Evolutionary conservation across 169 alveolate genomes (phyloP), one percentile per base, ranked within the genome.

Genomic region (Cryptosporidium meleagridis): DNA sequence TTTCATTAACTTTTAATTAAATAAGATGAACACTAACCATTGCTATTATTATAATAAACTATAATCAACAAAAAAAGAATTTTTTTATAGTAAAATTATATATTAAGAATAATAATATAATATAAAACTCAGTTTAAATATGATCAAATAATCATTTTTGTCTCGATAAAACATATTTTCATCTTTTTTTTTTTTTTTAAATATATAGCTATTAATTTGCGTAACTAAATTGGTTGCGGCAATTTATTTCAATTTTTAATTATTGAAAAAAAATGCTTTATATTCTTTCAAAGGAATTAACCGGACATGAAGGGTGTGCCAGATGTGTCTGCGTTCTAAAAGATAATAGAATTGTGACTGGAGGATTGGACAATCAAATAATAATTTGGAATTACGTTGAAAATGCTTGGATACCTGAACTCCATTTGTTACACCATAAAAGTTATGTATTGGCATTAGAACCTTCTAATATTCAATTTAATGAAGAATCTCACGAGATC

Each of bases 321-420:
- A 67, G 89, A 29, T 80, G 80, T 44, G 51, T 80, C 14, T 80
- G 89, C 29, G 65, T 80, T 23, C 75, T 80, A 14, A 62, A 45
- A 12, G 89, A 80, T 39, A 44, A 59, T 80, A 21, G 80, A 37
- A 62, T 80, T 41, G 89, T 62, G 35, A 80, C 89, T 1, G 89
- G 89, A 12, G 89, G 89, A 23, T 23, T 62, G 14, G 89, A 80
- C 18, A 80, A 80, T 48, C 35, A 62, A 62, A 41, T 80, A 44
- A 61, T 61, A 16, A 80, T 80, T 62, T 80, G 89, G 89, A 80
- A 65, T 4, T 26, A 16, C 6, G 3, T 39, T 6, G 23, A 41
- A 14, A 10, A 21, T 80, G 12, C 3, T 44, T 80, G 89, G 89
- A 65, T 21, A n/a, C 23, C n/a, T 3, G 69, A 80, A 16, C 52